Evolutionary conservation across 805 yeast genomes (phyloP).

Genomic region (Pichia eremophila): DNA sequence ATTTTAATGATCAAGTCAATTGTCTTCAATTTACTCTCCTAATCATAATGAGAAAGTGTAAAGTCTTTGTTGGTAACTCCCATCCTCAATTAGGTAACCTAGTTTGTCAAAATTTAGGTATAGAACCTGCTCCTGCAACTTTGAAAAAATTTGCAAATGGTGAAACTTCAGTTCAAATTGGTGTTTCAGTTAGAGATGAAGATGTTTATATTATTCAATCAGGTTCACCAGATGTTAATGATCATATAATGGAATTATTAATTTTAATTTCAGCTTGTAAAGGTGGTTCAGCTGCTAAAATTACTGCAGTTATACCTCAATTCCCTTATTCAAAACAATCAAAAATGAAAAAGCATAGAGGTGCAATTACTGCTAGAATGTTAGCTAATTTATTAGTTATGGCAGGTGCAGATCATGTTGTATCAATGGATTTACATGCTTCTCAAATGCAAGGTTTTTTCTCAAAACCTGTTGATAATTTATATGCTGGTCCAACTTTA

Average conservation of each 20-base stretch:
- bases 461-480: constrained; percentile 92
- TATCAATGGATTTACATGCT: constrained; percentile 93
- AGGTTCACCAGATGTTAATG: constrained; percentile 81
- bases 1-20: not conserved
- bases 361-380: constrained; percentile 98
- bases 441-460: constrained; percentile 99
- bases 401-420: constrained; percentile 99
- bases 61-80: constrained; percentile 92
- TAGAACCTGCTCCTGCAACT: constrained; percentile 88
- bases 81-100: constrained; percentile 90
- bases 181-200: constrained; percentile 92
- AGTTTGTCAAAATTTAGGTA: constrained; percentile 86
- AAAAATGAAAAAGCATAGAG: constrained; percentile 97
- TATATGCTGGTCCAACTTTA: constrained; percentile 92
- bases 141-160: constrained; percentile 92
- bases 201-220: constrained; percentile 91
- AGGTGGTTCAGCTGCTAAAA: constrained; percentile 96
- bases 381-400: constrained; percentile 86
- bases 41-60: constrained; percentile 80
- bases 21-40: not conserved
- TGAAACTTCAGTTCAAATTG: constrained; percentile 93
- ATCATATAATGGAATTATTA: constrained; percentile 91
- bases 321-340: constrained; percentile 96
- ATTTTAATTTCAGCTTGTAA: constrained; percentile 91
- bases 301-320: constrained; percentile 94